Evolutionary conservation across 805 yeast genomes (phyloP), one percentile per base, ranked within the genome.

Genomic region (Ogataea wickerhamii): DNA sequence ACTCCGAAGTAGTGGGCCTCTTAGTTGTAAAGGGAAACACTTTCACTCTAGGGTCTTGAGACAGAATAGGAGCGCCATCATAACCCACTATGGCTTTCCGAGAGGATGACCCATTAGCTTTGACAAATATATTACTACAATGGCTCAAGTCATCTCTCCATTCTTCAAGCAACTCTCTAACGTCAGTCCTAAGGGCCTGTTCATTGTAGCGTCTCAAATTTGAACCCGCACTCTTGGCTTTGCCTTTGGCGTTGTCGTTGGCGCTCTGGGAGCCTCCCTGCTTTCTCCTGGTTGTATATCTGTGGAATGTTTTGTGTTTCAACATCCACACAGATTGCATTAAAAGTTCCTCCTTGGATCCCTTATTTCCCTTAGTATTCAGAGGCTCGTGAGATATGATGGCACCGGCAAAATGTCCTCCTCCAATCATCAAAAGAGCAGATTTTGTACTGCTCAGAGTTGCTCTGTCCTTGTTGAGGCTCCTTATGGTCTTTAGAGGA

Each of bases 261-360:
- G 97, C 89, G 47, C 89, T 77, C 58, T 93, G 98, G 0, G 97
- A 76, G 1, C 98, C 98, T 68, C 98, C 98, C 61, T 93, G 98
- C 56, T 93, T 93, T 47, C 96, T 74, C 67, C 98, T 79, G 1
- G 97, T 88, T 2, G 98, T 93, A 55, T 93, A 93, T 48, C 98
- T 71, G 59, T 91, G 98, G 60, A 86, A 87, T 0, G 97, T 84
- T 53, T 88, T 91, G 41, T 87, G 87, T 13, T 68, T 82, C 2
- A 88, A 36, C 6, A 89, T 60, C 34, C 70, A 74, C 14, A 82
- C 94, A 13, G 76, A 73, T 58, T 80, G 87, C 38, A 75, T 78
- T 30, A 72, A 66, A n/a, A 73, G 55, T 11, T 73, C 70, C 37
- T 67, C 74, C 23, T 68, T 65, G 28, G 68, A 63, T 16, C 68